Conservation (phyloP, 331 rosid genomes). For the Malus hybrid region DNA sequence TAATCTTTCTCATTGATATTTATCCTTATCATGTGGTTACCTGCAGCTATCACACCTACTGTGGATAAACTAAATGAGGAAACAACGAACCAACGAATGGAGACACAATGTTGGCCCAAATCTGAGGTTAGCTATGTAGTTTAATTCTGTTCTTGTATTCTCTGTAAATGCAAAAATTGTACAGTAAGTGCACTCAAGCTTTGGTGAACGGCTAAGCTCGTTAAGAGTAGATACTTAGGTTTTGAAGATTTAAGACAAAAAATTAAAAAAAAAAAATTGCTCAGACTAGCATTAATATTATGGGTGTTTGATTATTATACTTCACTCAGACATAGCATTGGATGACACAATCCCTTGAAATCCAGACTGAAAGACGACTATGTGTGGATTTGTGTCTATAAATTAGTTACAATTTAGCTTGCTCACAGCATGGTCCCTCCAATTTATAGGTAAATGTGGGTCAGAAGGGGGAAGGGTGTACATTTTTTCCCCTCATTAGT, state of each 20-base stretch:
- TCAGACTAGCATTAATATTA: not conserved
- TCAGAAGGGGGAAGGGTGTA: not conserved
- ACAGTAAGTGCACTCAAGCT: not conserved
- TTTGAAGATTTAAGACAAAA: not conserved
- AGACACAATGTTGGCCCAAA: constrained; percentile 33
- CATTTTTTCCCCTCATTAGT: not conserved
- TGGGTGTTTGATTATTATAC: not conserved
- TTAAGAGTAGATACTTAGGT: not conserved
- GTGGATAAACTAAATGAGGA: constrained; percentile 43
- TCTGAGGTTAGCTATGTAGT: constrained; percentile 55
- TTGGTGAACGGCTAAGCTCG: not conserved
- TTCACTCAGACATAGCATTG: not conserved
- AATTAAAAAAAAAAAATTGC: not conserved
- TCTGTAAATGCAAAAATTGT: not conserved
- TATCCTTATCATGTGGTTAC: constrained; percentile 3
- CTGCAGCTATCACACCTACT: constrained; percentile 39
- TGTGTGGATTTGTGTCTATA: not conserved
- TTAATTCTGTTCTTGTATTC: not conserved
- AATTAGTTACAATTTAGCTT: not conserved
- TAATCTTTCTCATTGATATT: not conserved
- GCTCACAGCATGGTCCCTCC: not conserved
- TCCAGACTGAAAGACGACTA: not conserved
- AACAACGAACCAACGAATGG: constrained; percentile 38
- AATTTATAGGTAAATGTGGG: not conserved
- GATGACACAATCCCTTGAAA: not conserved